A percentile compares a stretch with the other conserved stretches of the same genome.
Conservation (phyloP, 306 rosid species). For the Citrullus colocynthis region DNA sequence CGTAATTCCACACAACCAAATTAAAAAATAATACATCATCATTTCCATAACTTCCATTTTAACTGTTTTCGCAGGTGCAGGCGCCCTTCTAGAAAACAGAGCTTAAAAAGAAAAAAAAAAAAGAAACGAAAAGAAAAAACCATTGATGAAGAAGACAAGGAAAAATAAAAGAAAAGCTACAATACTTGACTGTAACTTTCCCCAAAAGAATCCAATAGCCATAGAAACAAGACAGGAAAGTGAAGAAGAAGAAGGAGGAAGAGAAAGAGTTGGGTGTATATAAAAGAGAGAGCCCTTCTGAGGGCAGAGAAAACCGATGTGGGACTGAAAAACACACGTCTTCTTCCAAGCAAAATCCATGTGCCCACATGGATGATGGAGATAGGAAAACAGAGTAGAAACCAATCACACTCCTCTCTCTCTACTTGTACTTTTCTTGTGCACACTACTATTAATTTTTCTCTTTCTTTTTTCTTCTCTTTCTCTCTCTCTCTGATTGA, state of each 20-base stretch:
- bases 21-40: not conserved
- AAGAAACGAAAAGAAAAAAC: not conserved
- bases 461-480: not conserved
- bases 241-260: not conserved
- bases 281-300: not conserved
- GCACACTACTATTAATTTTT: constrained; percentile 21
- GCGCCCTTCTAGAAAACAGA: not conserved
- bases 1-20: not conserved
- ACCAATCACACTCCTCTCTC: not conserved
- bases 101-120: not conserved
- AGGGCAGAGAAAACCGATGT: constrained; percentile 16
- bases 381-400: constrained; percentile 11
- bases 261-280: not conserved
- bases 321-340: constrained; percentile 69
- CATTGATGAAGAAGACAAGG: not conserved
- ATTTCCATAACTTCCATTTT: not conserved
- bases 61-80: not conserved
- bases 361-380: constrained; percentile 80
- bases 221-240: not conserved
- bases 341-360: constrained; percentile 86
- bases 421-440: constrained; percentile 10
- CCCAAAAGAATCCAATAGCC: not conserved
- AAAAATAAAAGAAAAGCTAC: not conserved
- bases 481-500: not conserved
- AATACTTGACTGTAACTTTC: not conserved